These are phyloP conservation scores for Colletotrichum navitas DNA, from an alignment of 2,329 filamentous ascomycete genomes.

Conservation along the genomic window DNA sequence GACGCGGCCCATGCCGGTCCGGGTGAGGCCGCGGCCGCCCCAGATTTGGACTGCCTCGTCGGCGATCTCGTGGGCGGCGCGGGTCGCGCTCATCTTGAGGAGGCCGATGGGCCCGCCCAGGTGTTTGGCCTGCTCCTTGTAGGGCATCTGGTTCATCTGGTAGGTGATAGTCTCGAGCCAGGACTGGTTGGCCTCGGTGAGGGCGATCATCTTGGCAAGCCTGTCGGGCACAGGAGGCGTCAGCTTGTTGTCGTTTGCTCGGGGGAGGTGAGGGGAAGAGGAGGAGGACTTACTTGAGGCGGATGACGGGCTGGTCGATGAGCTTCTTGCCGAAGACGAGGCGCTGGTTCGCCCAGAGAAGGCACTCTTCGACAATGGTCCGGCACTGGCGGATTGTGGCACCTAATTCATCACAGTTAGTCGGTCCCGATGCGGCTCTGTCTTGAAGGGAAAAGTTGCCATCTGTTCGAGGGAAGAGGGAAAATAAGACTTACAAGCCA, in stretches of 20 bases:
- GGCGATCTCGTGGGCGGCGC: constrained; percentile 84
- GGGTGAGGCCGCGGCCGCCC: constrained; percentile 83
- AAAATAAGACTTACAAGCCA: constrained; percentile 66
- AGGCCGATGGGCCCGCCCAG: constrained; percentile 86
- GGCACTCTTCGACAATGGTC: constrained; percentile 81
- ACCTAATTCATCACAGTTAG: constrained; percentile 50
- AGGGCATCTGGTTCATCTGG: constrained; percentile 89
- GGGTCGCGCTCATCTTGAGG: constrained; percentile 83
- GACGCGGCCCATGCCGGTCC: constrained; percentile 84
- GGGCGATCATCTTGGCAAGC: constrained; percentile 88
- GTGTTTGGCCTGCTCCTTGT: constrained; percentile 79
- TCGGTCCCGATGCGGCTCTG: not conserved
- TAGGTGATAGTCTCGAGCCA: constrained; percentile 89
- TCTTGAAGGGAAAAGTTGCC: not conserved
- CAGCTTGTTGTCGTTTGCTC: not conserved
- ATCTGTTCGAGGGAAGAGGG: not conserved
- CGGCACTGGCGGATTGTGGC: constrained; percentile 74
- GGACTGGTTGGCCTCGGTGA: constrained; percentile 84
- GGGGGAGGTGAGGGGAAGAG: not conserved
- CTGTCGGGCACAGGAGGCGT: constrained; percentile 51
- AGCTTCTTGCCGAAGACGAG: constrained; percentile 86
- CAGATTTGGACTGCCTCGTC: constrained; percentile 90
- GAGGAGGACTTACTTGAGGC: constrained; percentile 71
- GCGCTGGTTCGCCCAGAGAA: constrained; percentile 91
- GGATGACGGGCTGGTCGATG: constrained; percentile 85